These are phyloP conservation scores for Dioszegia hungarica DNA, from an alignment of 768 basidiomycete genomes.

Conservation along the genomic window DNA sequence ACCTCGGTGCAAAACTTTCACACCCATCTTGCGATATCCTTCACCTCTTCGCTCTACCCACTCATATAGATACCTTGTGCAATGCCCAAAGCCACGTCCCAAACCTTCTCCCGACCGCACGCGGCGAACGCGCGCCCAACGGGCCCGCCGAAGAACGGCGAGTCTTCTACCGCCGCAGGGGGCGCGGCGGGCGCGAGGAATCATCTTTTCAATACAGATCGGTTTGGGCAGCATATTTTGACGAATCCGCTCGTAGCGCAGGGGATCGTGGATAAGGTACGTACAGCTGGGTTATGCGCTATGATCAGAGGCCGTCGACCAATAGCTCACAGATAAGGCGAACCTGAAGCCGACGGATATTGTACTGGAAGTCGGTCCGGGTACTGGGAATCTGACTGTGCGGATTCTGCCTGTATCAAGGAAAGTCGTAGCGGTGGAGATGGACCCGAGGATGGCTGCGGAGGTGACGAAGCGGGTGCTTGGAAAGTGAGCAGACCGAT, in stretches of 20 bases:
- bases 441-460: conserved; percentile 95
- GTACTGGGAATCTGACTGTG: conserved; percentile 93
- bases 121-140: conserved; percentile 33
- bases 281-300: not conserved
- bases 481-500: conserved; percentile 72
- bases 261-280: conserved; percentile 52
- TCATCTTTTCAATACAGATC: conserved; percentile 67
- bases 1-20: not conserved
- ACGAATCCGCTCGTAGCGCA: conserved; percentile 89
- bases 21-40: not conserved
- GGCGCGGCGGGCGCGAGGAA: conserved; percentile 30
- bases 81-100: conserved; percentile 48
- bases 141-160: conserved; percentile 33
- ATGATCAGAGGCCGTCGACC: conserved; percentile 41
- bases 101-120: conserved; percentile 31
- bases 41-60: not conserved
- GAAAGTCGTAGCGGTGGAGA: conserved; percentile 85
- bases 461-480: conserved; percentile 95
- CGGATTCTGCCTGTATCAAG: conserved; percentile 89
- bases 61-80: not conserved
- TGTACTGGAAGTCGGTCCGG: conserved; percentile 94
- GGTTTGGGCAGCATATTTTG: conserved; percentile 95
- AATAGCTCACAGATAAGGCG: conserved; percentile 64
- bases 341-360: conserved; percentile 89
- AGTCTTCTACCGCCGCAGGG: conserved; percentile 11